These are phyloP conservation scores for Fraxinus floribunda DNA, from an alignment of 305 asterid species.

Conservation along the genomic window DNA sequence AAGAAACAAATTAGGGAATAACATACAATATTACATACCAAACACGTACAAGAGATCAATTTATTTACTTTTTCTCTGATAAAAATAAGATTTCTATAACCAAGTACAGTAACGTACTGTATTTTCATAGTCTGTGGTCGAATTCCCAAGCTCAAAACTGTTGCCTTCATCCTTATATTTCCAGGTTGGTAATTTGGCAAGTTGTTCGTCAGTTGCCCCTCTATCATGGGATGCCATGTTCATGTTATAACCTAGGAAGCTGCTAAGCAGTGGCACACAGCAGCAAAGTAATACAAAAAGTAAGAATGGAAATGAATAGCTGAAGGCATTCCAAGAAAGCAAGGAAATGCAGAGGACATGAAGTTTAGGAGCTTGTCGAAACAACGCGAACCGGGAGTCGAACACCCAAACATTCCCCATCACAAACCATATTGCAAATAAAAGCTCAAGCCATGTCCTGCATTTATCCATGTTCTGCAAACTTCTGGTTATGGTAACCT, in stretches of 20 bases:
- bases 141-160: slow-evolving; percentile 34
- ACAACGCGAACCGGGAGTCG: slow-evolving; percentile 73
- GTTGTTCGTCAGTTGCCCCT: slow-evolving; percentile 84
- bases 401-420: slow-evolving; percentile 94
- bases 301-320: slow-evolving; percentile 88
- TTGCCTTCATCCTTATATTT: slow-evolving; percentile 43
- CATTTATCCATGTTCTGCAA: slow-evolving; percentile 53
- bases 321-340: slow-evolving; percentile 81
- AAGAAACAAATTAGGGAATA: background rate
- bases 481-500: slow-evolving; percentile 34
- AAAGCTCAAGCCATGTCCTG: slow-evolving; percentile 63
- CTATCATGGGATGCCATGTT: slow-evolving; percentile 60
- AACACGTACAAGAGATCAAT: background rate
- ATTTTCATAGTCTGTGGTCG: slow-evolving; percentile 38
- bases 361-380: slow-evolving; percentile 65
- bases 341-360: slow-evolving; percentile 74
- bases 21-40: background rate
- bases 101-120: slow-evolving; percentile 35
- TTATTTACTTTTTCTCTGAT: background rate
- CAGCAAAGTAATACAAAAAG: slow-evolving; percentile 75
- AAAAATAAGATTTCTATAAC: background rate
- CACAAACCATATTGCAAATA: slow-evolving; percentile 95
- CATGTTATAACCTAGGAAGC: slow-evolving; percentile 81
- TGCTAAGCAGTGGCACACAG: slow-evolving; percentile 73
- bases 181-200: slow-evolving; percentile 60